Evolutionary conservation across 805 yeast species (phyloP).

Genomic region (Candida tallmaniae): DNA sequence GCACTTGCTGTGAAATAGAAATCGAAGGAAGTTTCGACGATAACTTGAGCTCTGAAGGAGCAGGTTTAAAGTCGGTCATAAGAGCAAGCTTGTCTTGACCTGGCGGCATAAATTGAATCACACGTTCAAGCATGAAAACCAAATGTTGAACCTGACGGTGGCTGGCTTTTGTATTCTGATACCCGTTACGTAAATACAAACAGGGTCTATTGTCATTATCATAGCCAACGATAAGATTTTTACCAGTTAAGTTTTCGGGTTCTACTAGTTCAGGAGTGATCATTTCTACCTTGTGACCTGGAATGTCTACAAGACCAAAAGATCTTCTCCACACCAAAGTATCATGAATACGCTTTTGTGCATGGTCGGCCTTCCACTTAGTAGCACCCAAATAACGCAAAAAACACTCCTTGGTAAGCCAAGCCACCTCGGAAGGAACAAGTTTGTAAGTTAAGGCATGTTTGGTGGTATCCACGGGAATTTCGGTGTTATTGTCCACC

Average conservation of each 20-base stretch:
- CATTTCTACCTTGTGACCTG: slow-evolving; percentile 18
- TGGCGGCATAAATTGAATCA: slow-evolving; percentile 51
- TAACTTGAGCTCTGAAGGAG: slow-evolving; percentile 32
- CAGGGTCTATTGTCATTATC: slow-evolving; percentile 53
- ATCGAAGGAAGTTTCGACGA: slow-evolving; percentile 46
- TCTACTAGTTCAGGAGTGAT: slow-evolving; percentile 41
- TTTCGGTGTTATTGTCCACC: slow-evolving; percentile 14
- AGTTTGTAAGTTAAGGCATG: slow-evolving; percentile 23
- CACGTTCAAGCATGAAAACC: slow-evolving; percentile 53
- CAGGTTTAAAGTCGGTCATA: slow-evolving; percentile 51
- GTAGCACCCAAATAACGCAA: slow-evolving; percentile 48
- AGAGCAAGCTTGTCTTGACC: slow-evolving; percentile 55
- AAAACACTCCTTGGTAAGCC: slow-evolving; percentile 51
- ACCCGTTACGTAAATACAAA: slow-evolving; percentile 48
- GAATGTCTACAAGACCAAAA: slow-evolving; percentile 39
- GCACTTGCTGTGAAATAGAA: slow-evolving; percentile 45
- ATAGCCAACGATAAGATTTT: slow-evolving; percentile 49
- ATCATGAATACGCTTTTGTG: slow-evolving; percentile 42
- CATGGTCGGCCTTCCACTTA: slow-evolving; percentile 43
- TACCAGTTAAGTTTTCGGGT: slow-evolving; percentile 50
- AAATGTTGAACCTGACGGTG: slow-evolving; percentile 52
- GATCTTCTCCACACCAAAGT: slow-evolving; percentile 55
- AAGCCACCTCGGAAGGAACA: slow-evolving; percentile 31
- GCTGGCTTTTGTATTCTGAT: slow-evolving; percentile 51
- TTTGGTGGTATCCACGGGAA: slow-evolving; percentile 14